Conservation (phyloP, 768 basidiomycete species). For the Sporobolomyces phaffii region DNA sequence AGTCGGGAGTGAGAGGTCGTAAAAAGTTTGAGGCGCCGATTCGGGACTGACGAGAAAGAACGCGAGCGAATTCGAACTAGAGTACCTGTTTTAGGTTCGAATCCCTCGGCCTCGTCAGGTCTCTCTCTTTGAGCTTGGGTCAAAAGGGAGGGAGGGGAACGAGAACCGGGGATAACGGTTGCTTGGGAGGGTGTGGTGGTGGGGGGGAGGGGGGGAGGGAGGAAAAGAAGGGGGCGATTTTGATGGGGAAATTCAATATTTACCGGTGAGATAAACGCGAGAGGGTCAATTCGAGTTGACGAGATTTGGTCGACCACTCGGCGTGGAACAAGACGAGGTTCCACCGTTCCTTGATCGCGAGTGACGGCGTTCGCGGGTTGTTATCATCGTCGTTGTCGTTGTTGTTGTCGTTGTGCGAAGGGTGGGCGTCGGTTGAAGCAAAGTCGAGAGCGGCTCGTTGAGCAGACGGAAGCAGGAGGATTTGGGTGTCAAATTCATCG, state of each 20-base stretch:
- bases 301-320: constrained; percentile 3
- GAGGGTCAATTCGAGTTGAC: constrained; percentile 26
- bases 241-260: too few relatives aligned
- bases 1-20: constrained; percentile 30
- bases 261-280: background rate
- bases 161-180: background rate
- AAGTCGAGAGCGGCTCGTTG: constrained; percentile 2
- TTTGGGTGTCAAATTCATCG: constrained; percentile 26
- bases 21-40: constrained; percentile 18
- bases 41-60: constrained; percentile 25
- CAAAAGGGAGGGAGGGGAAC: background rate
- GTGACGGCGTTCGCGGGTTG: background rate
- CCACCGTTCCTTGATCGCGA: background rate
- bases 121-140: background rate
- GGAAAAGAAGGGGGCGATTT: background rate
- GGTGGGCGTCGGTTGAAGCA: background rate
- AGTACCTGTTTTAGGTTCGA: constrained; percentile 14
- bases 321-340: constrained; percentile 32
- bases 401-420: background rate
- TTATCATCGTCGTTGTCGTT: background rate
- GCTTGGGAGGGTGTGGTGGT: background rate
- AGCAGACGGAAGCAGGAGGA: constrained; percentile 26
- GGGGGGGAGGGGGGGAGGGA: background rate
- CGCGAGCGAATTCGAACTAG: background rate
- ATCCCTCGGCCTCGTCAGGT: too few relatives aligned